These are phyloP conservation scores for Verticillium nonalfalfae DNA, from an alignment of 2,329 filamentous ascomycete species.

Conservation along the genomic window DNA sequence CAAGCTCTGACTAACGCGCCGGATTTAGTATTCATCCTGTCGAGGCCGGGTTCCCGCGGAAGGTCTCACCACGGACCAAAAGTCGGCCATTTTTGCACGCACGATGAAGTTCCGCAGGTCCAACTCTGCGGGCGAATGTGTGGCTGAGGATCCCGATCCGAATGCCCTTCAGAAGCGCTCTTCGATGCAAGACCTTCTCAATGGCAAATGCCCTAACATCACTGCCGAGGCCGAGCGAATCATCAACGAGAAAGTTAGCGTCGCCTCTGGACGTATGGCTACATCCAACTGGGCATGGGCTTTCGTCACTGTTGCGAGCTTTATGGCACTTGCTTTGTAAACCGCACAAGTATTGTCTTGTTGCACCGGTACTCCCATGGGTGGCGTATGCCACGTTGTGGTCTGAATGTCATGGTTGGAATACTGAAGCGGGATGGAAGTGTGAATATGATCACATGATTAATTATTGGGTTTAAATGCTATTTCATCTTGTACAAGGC, in stretches of 20 bases:
- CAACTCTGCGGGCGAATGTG: conserved; percentile 13
- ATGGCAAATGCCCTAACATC: conserved; percentile 14
- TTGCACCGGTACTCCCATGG: too few species aligned
- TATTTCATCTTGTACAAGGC: background rate
- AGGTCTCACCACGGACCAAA: conserved; percentile 17
- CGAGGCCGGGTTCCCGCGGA: conserved; percentile 7
- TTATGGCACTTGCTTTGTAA: background rate
- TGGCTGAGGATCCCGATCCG: conserved; percentile 4
- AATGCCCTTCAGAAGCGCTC: conserved; percentile 8
- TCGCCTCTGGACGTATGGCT: background rate
- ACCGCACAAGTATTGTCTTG: too few species aligned
- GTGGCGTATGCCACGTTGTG: too few species aligned
- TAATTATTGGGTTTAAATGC: background rate
- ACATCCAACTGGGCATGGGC: background rate
- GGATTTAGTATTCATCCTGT: conserved; percentile 7
- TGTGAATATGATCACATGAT: background rate
- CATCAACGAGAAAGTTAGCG: background rate
- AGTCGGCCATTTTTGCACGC: conserved; percentile 15
- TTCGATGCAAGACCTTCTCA: conserved; percentile 16
- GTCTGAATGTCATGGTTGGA: too few species aligned
- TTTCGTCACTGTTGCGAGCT: background rate
- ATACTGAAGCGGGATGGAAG: too few species aligned
- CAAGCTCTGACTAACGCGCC: background rate
- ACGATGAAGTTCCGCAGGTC: conserved; percentile 14
- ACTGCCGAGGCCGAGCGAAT: conserved; percentile 1